Conservation (phyloP, 306 rosid genomes). For the Malus asiatica region DNA sequence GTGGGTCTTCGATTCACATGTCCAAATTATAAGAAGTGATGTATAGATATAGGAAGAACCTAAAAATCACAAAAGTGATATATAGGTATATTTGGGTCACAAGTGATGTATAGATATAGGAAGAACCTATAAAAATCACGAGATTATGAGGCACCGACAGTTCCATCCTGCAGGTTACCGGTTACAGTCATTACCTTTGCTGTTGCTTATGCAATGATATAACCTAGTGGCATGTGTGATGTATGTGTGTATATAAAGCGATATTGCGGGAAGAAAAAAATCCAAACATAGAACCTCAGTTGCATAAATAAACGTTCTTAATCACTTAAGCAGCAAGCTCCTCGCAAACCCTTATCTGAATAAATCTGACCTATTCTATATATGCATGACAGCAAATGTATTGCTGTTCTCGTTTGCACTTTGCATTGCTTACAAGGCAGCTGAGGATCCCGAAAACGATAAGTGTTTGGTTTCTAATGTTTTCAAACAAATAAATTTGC, state of each 20-base stretch:
- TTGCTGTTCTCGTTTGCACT: not conserved
- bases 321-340: not conserved
- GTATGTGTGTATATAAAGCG: too few relatives aligned
- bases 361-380: too few relatives aligned
- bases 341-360: too few relatives aligned
- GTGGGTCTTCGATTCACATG: too few relatives aligned
- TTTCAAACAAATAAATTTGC: not conserved
- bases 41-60: too few relatives aligned
- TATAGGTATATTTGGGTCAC: not conserved
- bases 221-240: too few relatives aligned
- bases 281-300: accelerated
- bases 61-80: too few relatives aligned
- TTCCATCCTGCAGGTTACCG: not conserved
- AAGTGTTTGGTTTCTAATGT: not conserved
- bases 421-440: not conserved
- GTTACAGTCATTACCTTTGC: not conserved
- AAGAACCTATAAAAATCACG: not conserved
- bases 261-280: too few relatives aligned
- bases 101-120: not conserved
- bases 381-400: not conserved
- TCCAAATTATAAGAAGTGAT: too few relatives aligned
- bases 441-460: not conserved
- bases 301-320: too few relatives aligned
- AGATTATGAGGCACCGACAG: not conserved
- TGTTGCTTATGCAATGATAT: too few relatives aligned